Evolutionary conservation across 176 grass and related monocot species (phyloP).

Genomic region (Hordeum marinum): DNA sequence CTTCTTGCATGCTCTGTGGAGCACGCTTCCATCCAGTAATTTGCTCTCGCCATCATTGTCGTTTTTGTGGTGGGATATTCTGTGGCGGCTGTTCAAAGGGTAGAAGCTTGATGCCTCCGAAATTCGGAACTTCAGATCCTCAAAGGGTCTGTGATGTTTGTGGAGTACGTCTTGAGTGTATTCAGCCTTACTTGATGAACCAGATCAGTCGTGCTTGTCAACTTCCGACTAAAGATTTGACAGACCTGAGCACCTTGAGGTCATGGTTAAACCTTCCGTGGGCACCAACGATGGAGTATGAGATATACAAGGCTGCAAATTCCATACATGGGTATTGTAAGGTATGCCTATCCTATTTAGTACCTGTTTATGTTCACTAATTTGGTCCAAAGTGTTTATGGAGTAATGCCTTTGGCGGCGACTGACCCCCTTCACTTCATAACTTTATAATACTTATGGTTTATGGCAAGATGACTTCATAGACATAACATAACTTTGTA

Average conservation of each 20-base stretch:
- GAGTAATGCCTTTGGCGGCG: too few species aligned
- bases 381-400: not conserved
- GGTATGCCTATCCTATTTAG: constrained; percentile 33
- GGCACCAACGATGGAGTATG: constrained; percentile 71
- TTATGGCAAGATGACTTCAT: too few species aligned
- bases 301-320: constrained; percentile 97
- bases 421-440: too few species aligned
- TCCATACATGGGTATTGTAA: constrained; percentile 67
- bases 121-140: constrained; percentile 71
- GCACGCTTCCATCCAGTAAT: constrained; percentile 74
- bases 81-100: constrained; percentile 76
- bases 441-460: too few species aligned
- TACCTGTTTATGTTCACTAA: not conserved
- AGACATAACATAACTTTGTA: too few species aligned
- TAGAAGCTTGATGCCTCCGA: constrained; percentile 75
- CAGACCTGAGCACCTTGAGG: constrained; percentile 70
- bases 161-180: constrained; percentile 56
- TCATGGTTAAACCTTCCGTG: constrained; percentile 91
- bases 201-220: constrained; percentile 61
- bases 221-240: constrained; percentile 68
- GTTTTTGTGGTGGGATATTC: constrained; percentile 85
- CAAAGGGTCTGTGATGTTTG: constrained; percentile 93
- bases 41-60: constrained; percentile 76
- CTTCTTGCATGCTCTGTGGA: constrained; percentile 86
- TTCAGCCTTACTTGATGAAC: constrained; percentile 77